phyloP scores from a whole-genome alignment of 345 rosid species.

The Hypericum androsaemum region DNA sequence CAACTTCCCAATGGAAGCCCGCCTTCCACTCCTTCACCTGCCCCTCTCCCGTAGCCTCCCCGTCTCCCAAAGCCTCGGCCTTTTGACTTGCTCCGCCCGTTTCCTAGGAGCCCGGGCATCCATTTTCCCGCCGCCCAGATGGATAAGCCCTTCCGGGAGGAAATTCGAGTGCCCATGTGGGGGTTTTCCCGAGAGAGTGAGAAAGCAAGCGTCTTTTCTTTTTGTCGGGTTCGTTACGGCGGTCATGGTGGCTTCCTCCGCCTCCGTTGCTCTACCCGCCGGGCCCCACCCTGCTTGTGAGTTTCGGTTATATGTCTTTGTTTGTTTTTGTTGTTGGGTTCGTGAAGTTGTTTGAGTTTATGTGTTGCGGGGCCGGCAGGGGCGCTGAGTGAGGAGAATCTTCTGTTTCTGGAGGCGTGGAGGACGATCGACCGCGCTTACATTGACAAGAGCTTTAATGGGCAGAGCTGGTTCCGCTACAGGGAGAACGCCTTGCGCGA shows the following conservation, averaged over 20 bases:
- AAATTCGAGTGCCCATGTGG: too few species aligned
- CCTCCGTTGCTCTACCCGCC: conserved; percentile 32
- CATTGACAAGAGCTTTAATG: conserved; percentile 81
- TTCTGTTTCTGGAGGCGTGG: conserved; percentile 92
- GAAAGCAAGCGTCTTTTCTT: conserved; percentile 30
- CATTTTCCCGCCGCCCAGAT: too few species aligned
- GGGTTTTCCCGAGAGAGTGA: conserved; percentile 26
- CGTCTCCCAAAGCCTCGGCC: too few species aligned
- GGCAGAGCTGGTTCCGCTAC: conserved; percentile 95
- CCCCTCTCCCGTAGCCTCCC: too few species aligned
- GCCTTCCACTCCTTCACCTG: too few species aligned
- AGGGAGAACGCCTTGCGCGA: conserved; percentile 79
- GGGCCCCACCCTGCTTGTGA: conserved; percentile 51
- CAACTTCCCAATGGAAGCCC: too few species aligned
- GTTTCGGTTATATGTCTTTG: conserved; percentile 17
- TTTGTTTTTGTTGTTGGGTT: conserved; percentile 2
- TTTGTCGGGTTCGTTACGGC: conserved; percentile 37
- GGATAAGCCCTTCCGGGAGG: too few species aligned
- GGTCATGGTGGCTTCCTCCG: conserved; percentile 47
- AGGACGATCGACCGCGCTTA: conserved; percentile 91
- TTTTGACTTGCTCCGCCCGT: too few species aligned
- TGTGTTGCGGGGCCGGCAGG: too few species aligned
- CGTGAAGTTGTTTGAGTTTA: conserved; percentile 8
- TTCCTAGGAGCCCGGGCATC: too few species aligned
- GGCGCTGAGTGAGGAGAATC: conserved; percentile 79